phyloP scores from a whole-genome alignment of 345 rosid genomes.

The Diplotaxis tenuifolia region DNA sequence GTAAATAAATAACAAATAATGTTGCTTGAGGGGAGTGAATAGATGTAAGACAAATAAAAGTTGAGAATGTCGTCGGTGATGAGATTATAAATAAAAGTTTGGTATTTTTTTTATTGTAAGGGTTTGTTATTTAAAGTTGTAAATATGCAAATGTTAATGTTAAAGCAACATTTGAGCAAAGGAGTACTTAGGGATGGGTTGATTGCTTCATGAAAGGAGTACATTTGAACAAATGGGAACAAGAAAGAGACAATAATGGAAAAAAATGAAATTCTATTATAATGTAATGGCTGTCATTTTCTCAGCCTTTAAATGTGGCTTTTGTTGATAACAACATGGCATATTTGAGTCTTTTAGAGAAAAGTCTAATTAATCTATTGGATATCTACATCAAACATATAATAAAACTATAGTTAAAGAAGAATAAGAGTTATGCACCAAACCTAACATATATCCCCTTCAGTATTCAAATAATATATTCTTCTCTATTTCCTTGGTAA shows the following conservation, averaged over 20 bases:
- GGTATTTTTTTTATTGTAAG: neutral
- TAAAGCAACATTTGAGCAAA: neutral
- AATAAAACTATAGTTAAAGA: conserved; percentile 10
- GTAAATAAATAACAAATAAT: conserved; percentile 5
- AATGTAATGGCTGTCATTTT: conserved; percentile 40
- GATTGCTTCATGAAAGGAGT: conserved; percentile 27
- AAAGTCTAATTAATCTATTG: conserved; percentile 35
- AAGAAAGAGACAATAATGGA: neutral
- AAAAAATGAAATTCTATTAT: conserved; percentile 5
- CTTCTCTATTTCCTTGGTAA: neutral
- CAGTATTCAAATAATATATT: neutral
- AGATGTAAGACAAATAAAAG: conserved; percentile 9
- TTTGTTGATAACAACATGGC: conserved; percentile 38
- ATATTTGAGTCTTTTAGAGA: conserved; percentile 35
- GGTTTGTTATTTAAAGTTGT: neutral
- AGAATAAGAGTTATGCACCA: conserved; percentile 25
- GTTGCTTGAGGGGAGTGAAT: conserved; percentile 6
- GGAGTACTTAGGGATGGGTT: neutral
- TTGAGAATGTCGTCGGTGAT: conserved; percentile 8
- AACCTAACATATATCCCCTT: conserved; percentile 27
- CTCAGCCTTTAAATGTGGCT: conserved; percentile 42
- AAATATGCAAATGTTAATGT: neutral
- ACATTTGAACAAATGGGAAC: conserved; percentile 16
- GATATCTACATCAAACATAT: conserved; percentile 35
- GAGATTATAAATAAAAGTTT: neutral